Base-by-base conservation (phyloP, 257 asterid genomes). In the Capsicum rhomboideum region DNA sequence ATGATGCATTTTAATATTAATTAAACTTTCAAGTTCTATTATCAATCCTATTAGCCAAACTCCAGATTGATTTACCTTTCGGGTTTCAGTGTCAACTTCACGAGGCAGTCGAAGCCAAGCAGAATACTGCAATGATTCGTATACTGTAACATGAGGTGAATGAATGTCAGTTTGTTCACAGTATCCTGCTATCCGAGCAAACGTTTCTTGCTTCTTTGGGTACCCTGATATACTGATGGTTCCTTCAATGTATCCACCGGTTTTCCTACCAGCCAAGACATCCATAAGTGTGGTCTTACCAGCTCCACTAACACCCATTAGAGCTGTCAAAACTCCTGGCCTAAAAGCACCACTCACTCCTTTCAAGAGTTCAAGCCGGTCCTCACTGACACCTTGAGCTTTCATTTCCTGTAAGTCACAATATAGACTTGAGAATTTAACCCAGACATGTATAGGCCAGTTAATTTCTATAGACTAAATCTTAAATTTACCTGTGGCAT, bases 271-370 rank as follows among this genome's bases (percentile, higher is more conserved):
- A 1, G 98, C 91, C 69, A 94, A 85, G 29, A 94, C 98, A 74
- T 94, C 98, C 98, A 94, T 91, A 34, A 94, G 85, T 1, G 98
- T 94, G 11, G 97, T 94, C 84, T 94, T 94, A 42, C 97, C 97
- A 14, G 98, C 98, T 75, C 98, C 98, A 83, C 98, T 94, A 10
- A 92, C 77, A 4, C 97, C 98, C 98, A 94, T 94, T 75, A 94
- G 86, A 21, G 98, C 98, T 1, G 98, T 94, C 86, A 94, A 87
- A 84, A 94, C 94, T 29, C 98, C 97, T 6, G 97, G 97, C 83
- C 97, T 88, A 75, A 94, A 92, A 23, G 95, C 97, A 53, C 98
- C 94, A 23, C 91, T 94, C 61, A 94, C 92, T 16, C 96, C 95
- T 86, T 91, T 94, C 89, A 94, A 82, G 83, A 94, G 95, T 87